Evolutionary conservation across 192 early-diverging fungal species (phyloP), one percentile per base, ranked within the genome.

Genomic region (Coemansia sp.): DNA sequence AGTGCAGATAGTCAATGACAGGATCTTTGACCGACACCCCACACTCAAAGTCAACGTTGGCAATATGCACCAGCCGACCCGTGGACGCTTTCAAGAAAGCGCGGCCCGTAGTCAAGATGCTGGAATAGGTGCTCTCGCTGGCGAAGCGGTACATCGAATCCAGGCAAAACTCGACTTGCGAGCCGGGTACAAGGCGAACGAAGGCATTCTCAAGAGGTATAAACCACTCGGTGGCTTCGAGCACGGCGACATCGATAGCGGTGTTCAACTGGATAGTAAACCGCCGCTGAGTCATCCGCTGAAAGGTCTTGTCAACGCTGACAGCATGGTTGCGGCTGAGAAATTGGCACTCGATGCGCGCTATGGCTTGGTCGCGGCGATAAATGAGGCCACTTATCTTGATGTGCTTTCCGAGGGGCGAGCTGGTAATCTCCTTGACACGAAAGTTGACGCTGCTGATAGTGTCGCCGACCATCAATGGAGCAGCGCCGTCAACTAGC

Each of bases 181-280:
- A 23, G 7, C 86, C 86, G 20, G 87, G 75, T 6, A 59, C 74
- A 25, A 92, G 68, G 33, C 76, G 65, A 9, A 66, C 39, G 2
- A 62, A 20, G 0, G 10, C 6, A 6, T 53, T 53, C 0, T 62
- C 68, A n/a, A 38, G 39, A 25, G 65, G 63, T n/a, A 82, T 74
- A 66, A 96, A 87, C 94, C 94, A 98, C 53, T 87, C 82, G 79
- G 92, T 95, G 67, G 90, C 79, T 66, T 89, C 83, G 35, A 98
- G 85, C 28, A 89, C 89, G 25, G 86, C 86, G 47, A 93, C 77
- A 48, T 95, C 93, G 70, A 91, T 89, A 12, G 75, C 72, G 14
- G 86, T 82, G 1, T 70, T 63, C 18, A 95, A 73, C 26, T 73
- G 74, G 41, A 98, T 84, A 58, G 88, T 65, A 53, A 92, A 84